Percentiles rank a stretch among this genome's conserved stretches.
Evolutionary conservation across 768 basidiomycete genomes (phyloP).

Genomic region (Auriscalpium vulgare): DNA sequence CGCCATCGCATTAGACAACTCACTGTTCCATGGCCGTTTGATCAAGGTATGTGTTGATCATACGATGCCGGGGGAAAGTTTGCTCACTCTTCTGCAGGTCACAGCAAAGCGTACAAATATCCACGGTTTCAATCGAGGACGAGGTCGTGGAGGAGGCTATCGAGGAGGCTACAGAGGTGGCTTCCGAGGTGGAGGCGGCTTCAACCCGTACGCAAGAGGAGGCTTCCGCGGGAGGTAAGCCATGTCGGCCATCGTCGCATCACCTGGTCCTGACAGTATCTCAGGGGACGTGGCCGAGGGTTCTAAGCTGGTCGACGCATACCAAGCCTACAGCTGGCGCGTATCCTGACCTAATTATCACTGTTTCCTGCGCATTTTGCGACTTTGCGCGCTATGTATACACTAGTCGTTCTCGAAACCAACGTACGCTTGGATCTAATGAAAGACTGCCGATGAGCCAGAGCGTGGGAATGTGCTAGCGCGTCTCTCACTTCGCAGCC

Average conservation of each 20-base stretch:
- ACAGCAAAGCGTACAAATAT: slow-evolving; percentile 94
- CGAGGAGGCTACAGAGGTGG: slow-evolving; percentile 48
- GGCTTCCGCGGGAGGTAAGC: slow-evolving; percentile 65
- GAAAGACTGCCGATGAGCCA: too few relatives aligned
- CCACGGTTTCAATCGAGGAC: slow-evolving; percentile 82
- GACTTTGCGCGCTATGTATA: too few relatives aligned
- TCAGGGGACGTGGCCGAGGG: slow-evolving; percentile 71
- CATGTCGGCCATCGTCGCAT: not conserved
- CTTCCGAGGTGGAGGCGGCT: slow-evolving; percentile 54
- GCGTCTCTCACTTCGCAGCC: too few relatives aligned
- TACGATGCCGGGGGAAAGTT: too few relatives aligned
- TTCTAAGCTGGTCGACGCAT: slow-evolving; percentile 30
- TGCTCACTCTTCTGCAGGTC: slow-evolving; percentile 44
- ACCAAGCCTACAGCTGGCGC: too few relatives aligned
- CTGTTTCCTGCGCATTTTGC: too few relatives aligned
- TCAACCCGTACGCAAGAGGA: slow-evolving; percentile 50
- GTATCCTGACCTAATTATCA: too few relatives aligned
- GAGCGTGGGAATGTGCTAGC: too few relatives aligned
- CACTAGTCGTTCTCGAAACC: too few relatives aligned
- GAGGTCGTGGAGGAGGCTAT: slow-evolving; percentile 55
- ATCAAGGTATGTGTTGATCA: slow-evolving; percentile 56
- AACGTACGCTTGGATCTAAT: too few relatives aligned
- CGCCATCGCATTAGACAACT: slow-evolving; percentile 90
- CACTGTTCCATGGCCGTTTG: slow-evolving; percentile 87
- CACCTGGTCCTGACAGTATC: not conserved